Evolutionary conservation across 2,329 filamentous ascomycete genomes (phyloP).

Genomic region (Fusarium sp.): DNA sequence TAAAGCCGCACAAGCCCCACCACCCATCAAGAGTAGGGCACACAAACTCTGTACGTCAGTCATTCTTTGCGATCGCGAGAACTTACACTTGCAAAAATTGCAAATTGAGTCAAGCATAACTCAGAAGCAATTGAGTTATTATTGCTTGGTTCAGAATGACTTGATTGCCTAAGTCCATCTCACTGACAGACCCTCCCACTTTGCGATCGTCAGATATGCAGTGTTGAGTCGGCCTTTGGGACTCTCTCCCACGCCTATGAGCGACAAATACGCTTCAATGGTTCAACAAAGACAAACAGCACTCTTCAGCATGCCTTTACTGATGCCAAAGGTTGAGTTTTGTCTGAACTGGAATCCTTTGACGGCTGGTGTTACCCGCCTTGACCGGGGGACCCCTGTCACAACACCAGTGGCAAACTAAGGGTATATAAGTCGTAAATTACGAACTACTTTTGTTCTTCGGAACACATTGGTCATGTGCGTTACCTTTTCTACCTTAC

Average conservation of each 20-base stretch:
- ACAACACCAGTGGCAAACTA: accelerated
- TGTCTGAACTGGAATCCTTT: too few relatives aligned
- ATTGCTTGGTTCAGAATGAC: too few relatives aligned
- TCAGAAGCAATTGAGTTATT: not conserved
- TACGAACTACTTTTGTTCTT: not conserved
- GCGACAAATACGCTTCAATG: not conserved
- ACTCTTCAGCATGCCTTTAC: accelerated
- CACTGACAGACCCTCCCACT: accelerated
- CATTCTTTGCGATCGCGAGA: not conserved
- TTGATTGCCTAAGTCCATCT: accelerated
- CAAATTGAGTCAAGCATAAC: not conserved
- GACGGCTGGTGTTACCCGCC: accelerated
- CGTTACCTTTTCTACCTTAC: too few relatives aligned
- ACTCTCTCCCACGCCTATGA: accelerated
- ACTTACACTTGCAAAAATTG: not conserved
- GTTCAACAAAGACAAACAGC: not conserved
- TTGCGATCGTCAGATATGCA: not conserved
- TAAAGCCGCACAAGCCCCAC: not conserved
- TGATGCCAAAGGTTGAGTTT: too few relatives aligned
- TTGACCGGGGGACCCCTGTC: accelerated
- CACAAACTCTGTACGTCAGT: not conserved
- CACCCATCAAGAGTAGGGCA: not conserved
- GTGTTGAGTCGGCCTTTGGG: accelerated
- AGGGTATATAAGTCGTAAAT: not conserved
- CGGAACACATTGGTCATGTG: not conserved